Percentiles rank a stretch among this genome's conserved stretches.
These are phyloP conservation scores for Lumnitzera littorea DNA, from an alignment of 345 rosid genomes.

Conservation along the genomic window DNA sequence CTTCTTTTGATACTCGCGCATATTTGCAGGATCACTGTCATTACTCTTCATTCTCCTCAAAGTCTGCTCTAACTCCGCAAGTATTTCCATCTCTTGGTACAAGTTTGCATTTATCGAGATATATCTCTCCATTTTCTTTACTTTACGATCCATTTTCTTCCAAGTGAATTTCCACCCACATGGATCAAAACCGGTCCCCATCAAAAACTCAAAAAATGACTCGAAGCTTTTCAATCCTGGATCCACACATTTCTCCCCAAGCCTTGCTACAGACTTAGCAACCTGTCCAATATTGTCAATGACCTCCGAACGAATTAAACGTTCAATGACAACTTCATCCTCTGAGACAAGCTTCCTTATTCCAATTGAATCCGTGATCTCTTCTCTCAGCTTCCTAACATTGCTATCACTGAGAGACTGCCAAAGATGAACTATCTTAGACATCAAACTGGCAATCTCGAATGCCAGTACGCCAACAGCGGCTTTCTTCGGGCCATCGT, in stretches of 20 bases:
- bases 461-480: constrained; percentile 75
- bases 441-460: constrained; percentile 83
- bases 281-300: constrained; percentile 53
- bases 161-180: constrained; percentile 59
- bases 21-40: constrained; percentile 49
- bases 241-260: constrained; percentile 64
- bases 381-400: constrained; percentile 60
- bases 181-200: constrained; percentile 53
- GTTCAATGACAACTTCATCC: constrained; percentile 56
- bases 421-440: constrained; percentile 87
- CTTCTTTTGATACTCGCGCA: constrained; percentile 64
- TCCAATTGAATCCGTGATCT: constrained; percentile 54
- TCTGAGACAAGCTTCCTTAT: constrained; percentile 79
- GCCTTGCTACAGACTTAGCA: constrained; percentile 68
- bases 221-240: constrained; percentile 58
- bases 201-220: constrained; percentile 42
- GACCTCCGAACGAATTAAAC: constrained; percentile 61
- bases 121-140: constrained; percentile 78
- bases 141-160: constrained; percentile 83
- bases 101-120: constrained; percentile 60
- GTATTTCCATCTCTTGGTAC: constrained; percentile 89
- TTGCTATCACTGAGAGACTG: constrained; percentile 83
- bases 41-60: constrained; percentile 55
- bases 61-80: constrained; percentile 72
- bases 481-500: constrained; percentile 45